These are phyloP conservation scores for Penicillium ochrochloron DNA, from an alignment of 495 filamentous ascomycete species.

Conservation along the genomic window DNA sequence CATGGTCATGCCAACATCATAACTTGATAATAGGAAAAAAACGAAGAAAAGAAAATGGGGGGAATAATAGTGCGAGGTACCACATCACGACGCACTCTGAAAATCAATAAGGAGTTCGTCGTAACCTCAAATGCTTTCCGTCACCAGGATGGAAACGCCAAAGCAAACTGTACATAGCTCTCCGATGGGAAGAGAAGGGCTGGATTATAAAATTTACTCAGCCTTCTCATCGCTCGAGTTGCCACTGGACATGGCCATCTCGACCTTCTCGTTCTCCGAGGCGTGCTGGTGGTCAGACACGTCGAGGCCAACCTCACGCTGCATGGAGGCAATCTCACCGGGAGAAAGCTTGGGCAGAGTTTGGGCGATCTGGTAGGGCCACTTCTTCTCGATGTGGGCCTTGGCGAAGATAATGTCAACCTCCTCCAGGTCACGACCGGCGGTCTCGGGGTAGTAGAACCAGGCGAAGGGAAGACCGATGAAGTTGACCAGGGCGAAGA, in stretches of 20 bases:
- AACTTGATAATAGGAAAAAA: slow-evolving; percentile 5
- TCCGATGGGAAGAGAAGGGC: background rate
- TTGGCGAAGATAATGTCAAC: slow-evolving; percentile 62
- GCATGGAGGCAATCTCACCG: slow-evolving; percentile 39
- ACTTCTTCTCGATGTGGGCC: slow-evolving; percentile 46
- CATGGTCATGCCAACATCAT: slow-evolving; percentile 17
- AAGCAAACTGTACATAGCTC: slow-evolving; percentile 16
- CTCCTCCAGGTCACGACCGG: slow-evolving; percentile 71
- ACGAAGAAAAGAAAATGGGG: background rate
- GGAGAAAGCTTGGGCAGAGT: slow-evolving; percentile 44
- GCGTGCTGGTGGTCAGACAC: slow-evolving; percentile 19
- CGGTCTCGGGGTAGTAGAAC: slow-evolving; percentile 76
- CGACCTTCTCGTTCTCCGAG: slow-evolving; percentile 35
- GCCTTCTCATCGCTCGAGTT: slow-evolving; percentile 31
- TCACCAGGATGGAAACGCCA: slow-evolving; percentile 32
- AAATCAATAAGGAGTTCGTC: slow-evolving; percentile 19
- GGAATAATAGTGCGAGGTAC: slow-evolving; percentile 22
- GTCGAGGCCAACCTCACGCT: slow-evolving; percentile 38
- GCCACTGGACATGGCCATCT: slow-evolving; percentile 38
- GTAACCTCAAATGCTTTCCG: slow-evolving; percentile 21
- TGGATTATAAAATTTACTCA: slow-evolving; percentile 19
- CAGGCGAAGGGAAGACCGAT: slow-evolving; percentile 65
- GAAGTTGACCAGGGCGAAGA: slow-evolving; percentile 74
- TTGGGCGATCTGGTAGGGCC: slow-evolving; percentile 40
- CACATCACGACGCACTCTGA: slow-evolving; percentile 26